These are phyloP conservation scores for Candida sojae DNA, from an alignment of 1,139 yeast species.

Conservation along the genomic window DNA sequence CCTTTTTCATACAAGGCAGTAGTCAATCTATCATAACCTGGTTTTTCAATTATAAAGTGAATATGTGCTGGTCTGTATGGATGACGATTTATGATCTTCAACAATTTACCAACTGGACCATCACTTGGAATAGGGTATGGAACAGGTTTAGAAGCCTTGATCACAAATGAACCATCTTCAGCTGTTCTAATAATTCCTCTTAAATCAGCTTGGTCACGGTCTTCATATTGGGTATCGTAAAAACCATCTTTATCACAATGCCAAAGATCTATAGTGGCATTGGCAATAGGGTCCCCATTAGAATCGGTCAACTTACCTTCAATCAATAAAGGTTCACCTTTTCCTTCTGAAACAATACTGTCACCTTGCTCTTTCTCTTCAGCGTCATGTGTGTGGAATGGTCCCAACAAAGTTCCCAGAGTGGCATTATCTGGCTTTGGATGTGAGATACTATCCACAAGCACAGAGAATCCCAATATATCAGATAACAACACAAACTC, in stretches of 20 bases:
- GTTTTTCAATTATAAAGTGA: conserved; percentile 29
- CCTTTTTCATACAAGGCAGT: conserved; percentile 32
- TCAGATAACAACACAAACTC: conserved; percentile 33
- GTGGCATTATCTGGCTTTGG: conserved; percentile 33
- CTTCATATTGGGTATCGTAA: conserved; percentile 33
- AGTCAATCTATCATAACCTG: conserved; percentile 29
- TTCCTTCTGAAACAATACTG: conserved; percentile 26
- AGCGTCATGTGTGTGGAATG: conserved; percentile 37
- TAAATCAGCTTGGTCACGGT: conserved; percentile 26
- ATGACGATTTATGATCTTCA: conserved; percentile 31
- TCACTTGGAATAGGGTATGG: conserved; percentile 42
- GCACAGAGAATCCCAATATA: conserved; percentile 29
- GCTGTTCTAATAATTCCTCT: conserved; percentile 32
- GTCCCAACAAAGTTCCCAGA: conserved; percentile 32
- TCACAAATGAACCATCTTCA: conserved; percentile 27
- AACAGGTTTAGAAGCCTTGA: conserved; percentile 32
- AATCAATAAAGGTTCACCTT: conserved; percentile 29
- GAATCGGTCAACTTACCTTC: conserved; percentile 23
- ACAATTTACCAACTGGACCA: conserved; percentile 38
- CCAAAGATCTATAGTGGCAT: conserved; percentile 35
- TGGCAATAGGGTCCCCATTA: conserved; percentile 27
- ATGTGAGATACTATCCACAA: conserved; percentile 32
- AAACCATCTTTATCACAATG: conserved; percentile 40
- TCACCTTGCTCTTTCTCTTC: conserved; percentile 25
- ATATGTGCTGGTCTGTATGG: conserved; percentile 41